Evolutionary conservation across 2,329 filamentous ascomycete genomes (phyloP).

Genomic region (Tolypocladium endophyticum): DNA sequence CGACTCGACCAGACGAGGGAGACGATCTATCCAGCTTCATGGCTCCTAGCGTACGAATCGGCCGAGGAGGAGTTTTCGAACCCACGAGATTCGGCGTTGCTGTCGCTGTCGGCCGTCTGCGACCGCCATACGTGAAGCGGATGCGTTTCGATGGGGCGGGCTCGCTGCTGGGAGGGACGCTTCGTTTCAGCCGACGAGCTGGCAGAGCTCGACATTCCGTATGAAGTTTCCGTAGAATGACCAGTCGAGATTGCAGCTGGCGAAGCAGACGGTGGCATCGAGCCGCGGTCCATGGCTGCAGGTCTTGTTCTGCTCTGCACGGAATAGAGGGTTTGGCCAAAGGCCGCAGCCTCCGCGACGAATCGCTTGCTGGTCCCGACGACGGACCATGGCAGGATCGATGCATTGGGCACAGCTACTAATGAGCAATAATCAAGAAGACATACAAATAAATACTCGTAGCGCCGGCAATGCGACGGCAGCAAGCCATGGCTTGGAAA

Average conservation of each 20-base stretch:
- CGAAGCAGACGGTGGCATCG: constrained; percentile 36
- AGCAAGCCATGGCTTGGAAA: neutral
- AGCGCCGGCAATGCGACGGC: neutral
- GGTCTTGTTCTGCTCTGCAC: constrained; percentile 2
- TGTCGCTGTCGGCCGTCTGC: constrained; percentile 6
- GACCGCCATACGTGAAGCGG: constrained; percentile 19
- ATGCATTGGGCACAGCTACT: neutral
- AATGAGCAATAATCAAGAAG: neutral
- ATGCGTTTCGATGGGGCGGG: constrained; percentile 13
- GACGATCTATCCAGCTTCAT: constrained; percentile 18
- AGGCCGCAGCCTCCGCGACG: neutral
- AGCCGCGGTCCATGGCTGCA: constrained; percentile 34
- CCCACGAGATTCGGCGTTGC: neutral
- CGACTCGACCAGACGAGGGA: constrained; percentile 12
- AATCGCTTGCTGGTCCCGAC: neutral
- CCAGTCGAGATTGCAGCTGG: constrained; percentile 32
- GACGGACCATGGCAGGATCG: neutral
- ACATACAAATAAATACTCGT: neutral
- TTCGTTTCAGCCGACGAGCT: constrained; percentile 11
- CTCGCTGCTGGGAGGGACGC: neutral
- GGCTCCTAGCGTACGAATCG: constrained; percentile 15
- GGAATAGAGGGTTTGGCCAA: neutral
- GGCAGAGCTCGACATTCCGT: constrained; percentile 8
- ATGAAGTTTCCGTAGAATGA: constrained; percentile 25
- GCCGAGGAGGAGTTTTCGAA: constrained; percentile 14